Base-by-base conservation (phyloP, 345 rosid species). In the Eucalyptus pauciflora region DNA sequence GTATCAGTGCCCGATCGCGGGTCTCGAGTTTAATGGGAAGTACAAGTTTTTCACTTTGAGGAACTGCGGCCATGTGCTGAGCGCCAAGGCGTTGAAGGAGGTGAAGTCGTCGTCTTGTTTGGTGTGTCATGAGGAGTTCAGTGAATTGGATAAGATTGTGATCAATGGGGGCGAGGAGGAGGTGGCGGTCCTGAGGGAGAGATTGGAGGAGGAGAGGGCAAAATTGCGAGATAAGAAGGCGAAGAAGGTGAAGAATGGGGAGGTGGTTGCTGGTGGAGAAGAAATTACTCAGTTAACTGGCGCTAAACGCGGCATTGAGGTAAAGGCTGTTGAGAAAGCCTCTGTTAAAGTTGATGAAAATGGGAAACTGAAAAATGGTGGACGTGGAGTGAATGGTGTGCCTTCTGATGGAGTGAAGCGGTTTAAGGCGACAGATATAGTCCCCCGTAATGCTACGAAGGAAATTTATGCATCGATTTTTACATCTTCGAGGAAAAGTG, bases 391-490 rank as follows among this genome's bases (percentile, higher is more conserved):
- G 48, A 76, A 76, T 25, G 29, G 48, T 76, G 9, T 3, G 0
- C 2, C 85, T 76, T 41, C 56, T 81, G 69, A 37, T 51, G 69
- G 85, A 43, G 87, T 43, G 91, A 98, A 97, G 94, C 90, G 92
- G 89, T 96, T 96, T 89, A 96, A 94, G 90, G 98, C 96, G 0
- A 90, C 50, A 4, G 97, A 95, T 92, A 85, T 89, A 51, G 96
- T 93, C 11, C 99, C 99, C 4, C 91, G 94, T 50, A 93, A 97
- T 94, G 97, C 99, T 5, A 98, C 93, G 3, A 96, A 96, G 93
- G 96, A 94, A 88, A 98, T 97, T 8, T 96, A 96, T 91, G 97
- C 99, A 49, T 98, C 99, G 6, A 94, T 98, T 33, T 98, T 98
- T 91, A 96, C 97, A 22, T 96, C 99, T 2, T 97, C 98, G 1